These are phyloP conservation scores for Cinnamomum micranthum DNA, from an alignment of 164 flowering plant species.

Conservation along the genomic window DNA sequence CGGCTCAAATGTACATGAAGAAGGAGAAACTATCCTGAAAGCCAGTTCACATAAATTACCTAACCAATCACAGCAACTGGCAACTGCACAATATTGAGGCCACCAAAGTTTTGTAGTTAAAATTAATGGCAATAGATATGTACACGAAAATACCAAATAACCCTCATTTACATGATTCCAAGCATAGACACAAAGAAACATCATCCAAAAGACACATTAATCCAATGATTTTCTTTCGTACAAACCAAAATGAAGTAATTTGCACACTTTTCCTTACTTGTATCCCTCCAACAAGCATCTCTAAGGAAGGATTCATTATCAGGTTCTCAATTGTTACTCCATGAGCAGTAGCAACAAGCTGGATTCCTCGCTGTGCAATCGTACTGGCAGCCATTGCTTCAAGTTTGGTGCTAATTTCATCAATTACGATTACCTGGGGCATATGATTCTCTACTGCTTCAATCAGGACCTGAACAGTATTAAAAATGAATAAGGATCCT, in stretches of 20 bases:
- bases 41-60: too few relatives aligned
- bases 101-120: neutral
- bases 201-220: neutral
- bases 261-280: constrained; percentile 42
- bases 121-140: neutral
- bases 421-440: constrained; percentile 97
- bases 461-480: constrained; percentile 59
- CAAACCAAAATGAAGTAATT: neutral
- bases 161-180: neutral
- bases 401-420: constrained; percentile 96
- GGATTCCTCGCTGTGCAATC: constrained; percentile 95
- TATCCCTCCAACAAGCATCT: constrained; percentile 95
- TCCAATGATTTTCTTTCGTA: too few relatives aligned
- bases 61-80: neutral
- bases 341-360: constrained; percentile 97
- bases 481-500: constrained; percentile 1
- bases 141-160: too few relatives aligned
- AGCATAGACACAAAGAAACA: neutral
- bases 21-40: too few relatives aligned
- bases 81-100: neutral
- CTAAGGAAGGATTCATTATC: constrained; percentile 81
- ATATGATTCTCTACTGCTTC: constrained; percentile 98
- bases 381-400: constrained; percentile 99
- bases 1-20: too few relatives aligned
- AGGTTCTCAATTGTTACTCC: constrained; percentile 90